phyloP scores from a whole-genome alignment of 2,329 filamentous ascomycete genomes.

The Chaetothyriales sp. region DNA sequence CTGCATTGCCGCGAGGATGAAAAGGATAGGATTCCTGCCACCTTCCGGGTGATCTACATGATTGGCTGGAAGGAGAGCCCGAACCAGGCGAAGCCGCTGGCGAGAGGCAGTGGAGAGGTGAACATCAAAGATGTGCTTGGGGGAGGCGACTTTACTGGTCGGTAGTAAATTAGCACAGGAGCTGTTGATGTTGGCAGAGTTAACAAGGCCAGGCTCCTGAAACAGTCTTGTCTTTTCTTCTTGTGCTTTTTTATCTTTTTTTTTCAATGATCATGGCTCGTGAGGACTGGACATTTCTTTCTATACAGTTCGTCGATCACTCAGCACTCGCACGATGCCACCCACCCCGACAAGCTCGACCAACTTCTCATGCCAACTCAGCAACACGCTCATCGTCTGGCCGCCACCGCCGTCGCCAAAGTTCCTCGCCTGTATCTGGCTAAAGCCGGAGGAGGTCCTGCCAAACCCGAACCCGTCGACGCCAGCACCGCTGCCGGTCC shows the following conservation, averaged over 20 bases:
- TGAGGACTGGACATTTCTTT: background rate
- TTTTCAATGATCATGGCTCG: background rate
- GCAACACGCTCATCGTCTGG: conserved; percentile 83
- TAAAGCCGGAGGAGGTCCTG: conserved; percentile 58
- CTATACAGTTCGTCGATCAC: conserved; percentile 81
- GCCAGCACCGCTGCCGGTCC: conserved; percentile 37
- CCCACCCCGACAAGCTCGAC: conserved; percentile 86
- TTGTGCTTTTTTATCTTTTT: no score
- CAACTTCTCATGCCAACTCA: conserved; percentile 98
- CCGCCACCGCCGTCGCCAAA: conserved; percentile 55
- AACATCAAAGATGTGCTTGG: conserved; percentile 72
- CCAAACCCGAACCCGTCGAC: conserved; percentile 25
- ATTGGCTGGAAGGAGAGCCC: conserved; percentile 90
- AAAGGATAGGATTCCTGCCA: conserved; percentile 54
- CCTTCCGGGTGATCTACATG: conserved; percentile 93
- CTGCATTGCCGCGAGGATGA: conserved; percentile 59
- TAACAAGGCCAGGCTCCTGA: background rate
- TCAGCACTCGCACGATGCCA: conserved; percentile 90
- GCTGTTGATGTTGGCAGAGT: background rate
- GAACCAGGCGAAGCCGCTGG: conserved; percentile 62
- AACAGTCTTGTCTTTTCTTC: background rate
- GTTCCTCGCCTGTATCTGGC: conserved; percentile 51
- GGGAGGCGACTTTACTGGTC: conserved; percentile 24
- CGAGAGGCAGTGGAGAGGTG: conserved; percentile 70
- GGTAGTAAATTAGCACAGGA: background rate